Conservation (phyloP, 768 basidiomycete species). For the Suillus americanus region DNA sequence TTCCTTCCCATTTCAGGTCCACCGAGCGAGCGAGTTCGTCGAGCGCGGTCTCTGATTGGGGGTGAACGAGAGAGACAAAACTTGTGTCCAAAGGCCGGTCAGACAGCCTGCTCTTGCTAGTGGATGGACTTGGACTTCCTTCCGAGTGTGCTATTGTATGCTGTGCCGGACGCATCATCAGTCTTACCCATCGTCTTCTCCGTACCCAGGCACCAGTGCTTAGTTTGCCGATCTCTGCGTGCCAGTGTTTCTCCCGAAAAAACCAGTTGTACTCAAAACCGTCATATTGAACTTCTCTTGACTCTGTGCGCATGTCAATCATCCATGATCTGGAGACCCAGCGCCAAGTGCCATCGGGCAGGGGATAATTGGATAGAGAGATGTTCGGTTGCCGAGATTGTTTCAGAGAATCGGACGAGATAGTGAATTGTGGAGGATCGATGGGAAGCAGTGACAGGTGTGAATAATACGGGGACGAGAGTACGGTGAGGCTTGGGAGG, state of each 20-base stretch:
- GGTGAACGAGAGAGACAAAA: slow-evolving; percentile 30
- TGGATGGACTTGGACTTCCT: slow-evolving; percentile 8
- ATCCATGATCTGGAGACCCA: slow-evolving; percentile 85
- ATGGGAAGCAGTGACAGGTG: slow-evolving; percentile 63
- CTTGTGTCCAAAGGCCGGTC: slow-evolving; percentile 20
- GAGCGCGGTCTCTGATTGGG: slow-evolving; percentile 21
- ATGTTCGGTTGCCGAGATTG: slow-evolving; percentile 53
- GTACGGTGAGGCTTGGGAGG: slow-evolving; percentile 54
- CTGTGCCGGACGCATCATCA: slow-evolving; percentile 73
- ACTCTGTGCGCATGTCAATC: slow-evolving; percentile 83
- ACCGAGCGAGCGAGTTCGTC: slow-evolving; percentile 18
- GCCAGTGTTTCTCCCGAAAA: slow-evolving; percentile 70
- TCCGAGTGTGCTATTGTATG: slow-evolving; percentile 10
- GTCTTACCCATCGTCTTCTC: slow-evolving; percentile 76
- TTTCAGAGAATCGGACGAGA: slow-evolving; percentile 41
- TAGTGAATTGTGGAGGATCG: slow-evolving; percentile 75
- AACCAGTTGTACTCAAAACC: slow-evolving; percentile 87
- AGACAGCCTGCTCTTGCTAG: slow-evolving; percentile 13
- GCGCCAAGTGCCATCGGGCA: slow-evolving; percentile 78
- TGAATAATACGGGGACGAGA: slow-evolving; percentile 75
- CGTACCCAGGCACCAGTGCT: slow-evolving; percentile 75
- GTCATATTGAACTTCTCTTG: slow-evolving; percentile 74
- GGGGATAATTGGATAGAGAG: slow-evolving; percentile 60
- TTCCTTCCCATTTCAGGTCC: slow-evolving; percentile 55
- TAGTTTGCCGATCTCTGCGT: slow-evolving; percentile 54